Conservation (phyloP, 2,329 filamentous ascomycete genomes). For the Chalaropsis thielavioides region DNA sequence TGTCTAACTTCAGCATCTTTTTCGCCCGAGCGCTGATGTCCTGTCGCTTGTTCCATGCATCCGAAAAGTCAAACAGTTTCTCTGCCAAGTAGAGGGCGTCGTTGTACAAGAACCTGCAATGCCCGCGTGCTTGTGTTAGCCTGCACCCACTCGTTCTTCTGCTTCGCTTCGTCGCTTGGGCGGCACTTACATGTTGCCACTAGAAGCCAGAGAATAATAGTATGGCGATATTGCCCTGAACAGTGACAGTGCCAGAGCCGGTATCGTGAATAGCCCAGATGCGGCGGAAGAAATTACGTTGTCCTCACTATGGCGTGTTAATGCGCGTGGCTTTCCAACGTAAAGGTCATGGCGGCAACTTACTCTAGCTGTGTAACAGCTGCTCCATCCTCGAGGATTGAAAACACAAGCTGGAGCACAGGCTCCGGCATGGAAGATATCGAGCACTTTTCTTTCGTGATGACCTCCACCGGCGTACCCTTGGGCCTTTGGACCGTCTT, state of each 20-base stretch:
- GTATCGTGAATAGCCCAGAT: constrained; percentile 54
- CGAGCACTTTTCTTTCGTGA: constrained; percentile 71
- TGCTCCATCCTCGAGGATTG: constrained; percentile 46
- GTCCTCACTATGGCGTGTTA: constrained; percentile 25
- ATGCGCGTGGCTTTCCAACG: background rate
- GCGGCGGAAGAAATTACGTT: constrained; percentile 53
- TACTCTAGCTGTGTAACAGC: constrained; percentile 40
- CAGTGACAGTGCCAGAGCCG: constrained; percentile 59
- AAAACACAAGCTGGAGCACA: constrained; percentile 51
- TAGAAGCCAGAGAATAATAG: constrained; percentile 50
- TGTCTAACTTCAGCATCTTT: constrained; percentile 42
- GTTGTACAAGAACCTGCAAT: constrained; percentile 48
- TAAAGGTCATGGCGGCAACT: constrained; percentile 17
- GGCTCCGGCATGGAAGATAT: constrained; percentile 77
- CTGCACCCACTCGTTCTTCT: background rate
- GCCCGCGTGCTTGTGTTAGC: background rate
- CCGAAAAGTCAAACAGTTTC: constrained; percentile 35
- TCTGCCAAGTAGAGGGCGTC: constrained; percentile 51
- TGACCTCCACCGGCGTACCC: constrained; percentile 45
- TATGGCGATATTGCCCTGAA: constrained; percentile 64
- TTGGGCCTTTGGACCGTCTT: constrained; percentile 20
- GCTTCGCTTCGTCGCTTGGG: background rate
- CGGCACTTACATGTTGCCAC: constrained; percentile 48
- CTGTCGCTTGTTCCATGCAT: constrained; percentile 38
- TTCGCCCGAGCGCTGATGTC: constrained; percentile 38